These are phyloP conservation scores for Fomitiporia mediterranea DNA, from an alignment of 1,284 basidiomycete species.

Conservation along the genomic window DNA sequence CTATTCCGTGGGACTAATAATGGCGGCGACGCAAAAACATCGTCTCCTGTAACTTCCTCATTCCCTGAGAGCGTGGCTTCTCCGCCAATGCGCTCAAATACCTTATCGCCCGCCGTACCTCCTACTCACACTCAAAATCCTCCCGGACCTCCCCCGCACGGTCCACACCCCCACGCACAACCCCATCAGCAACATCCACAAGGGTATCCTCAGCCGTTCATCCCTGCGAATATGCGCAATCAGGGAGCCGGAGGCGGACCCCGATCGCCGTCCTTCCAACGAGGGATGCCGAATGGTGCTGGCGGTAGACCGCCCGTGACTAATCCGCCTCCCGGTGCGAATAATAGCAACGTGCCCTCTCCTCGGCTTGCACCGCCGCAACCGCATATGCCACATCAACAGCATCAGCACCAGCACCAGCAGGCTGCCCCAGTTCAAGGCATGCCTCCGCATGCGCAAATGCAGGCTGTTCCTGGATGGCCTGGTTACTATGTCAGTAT, in stretches of 20 bases:
- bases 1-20: slow-evolving; percentile 61
- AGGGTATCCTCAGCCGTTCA: slow-evolving; percentile 21
- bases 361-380: slow-evolving; percentile 57
- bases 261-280: slow-evolving; percentile 59
- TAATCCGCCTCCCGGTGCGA: slow-evolving; percentile 45
- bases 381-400: slow-evolving; percentile 41
- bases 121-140: slow-evolving; percentile 32
- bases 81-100: slow-evolving; percentile 29
- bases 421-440: slow-evolving; percentile 44
- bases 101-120: slow-evolving; percentile 22
- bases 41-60: slow-evolving; percentile 34
- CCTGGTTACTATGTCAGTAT: slow-evolving; percentile 37
- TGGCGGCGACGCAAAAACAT: slow-evolving; percentile 37
- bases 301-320: slow-evolving; percentile 49
- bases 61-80: slow-evolving; percentile 38
- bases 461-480: slow-evolving; percentile 36
- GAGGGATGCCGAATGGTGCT: slow-evolving; percentile 50
- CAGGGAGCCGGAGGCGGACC: slow-evolving; percentile 42
- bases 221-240: slow-evolving; percentile 38
- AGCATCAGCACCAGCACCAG: slow-evolving; percentile 19
- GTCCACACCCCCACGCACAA: slow-evolving; percentile 6
- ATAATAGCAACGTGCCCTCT: slow-evolving; percentile 33
- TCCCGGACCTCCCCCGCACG: slow-evolving; percentile 11
- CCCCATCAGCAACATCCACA: slow-evolving; percentile 12
- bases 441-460: slow-evolving; percentile 37